Evolutionary conservation across 345 rosid genomes (phyloP), one percentile per base, ranked within the genome.

Genomic region (Trapa bicornis): DNA sequence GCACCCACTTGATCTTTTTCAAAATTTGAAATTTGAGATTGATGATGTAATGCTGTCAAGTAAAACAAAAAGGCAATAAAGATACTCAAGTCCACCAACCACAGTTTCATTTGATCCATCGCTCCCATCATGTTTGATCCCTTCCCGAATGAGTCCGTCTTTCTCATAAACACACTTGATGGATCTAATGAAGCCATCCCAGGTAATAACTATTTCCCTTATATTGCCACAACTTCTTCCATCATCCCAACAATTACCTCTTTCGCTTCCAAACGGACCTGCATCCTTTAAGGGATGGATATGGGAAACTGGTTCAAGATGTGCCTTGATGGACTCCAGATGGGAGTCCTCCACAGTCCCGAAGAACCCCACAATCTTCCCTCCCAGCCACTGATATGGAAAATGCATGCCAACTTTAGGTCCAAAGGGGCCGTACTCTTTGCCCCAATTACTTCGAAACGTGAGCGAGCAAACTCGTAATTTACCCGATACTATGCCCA

Each of bases 231-330:
- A 22, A 22, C 29, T 22, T 0, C 15, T 39, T 15, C 72, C 67
- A 22, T 62, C 72, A 62, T 62, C 66, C 72, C 72, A 70, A 4
- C 16, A 39, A 32, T 33, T 8, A 17, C 72, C 72, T 10, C 61
- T 47, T 47, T 48, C 65, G 6, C 65, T 67, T 70, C 72, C 72
- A 48, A 70, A 70, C 35, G 72, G 47, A 36, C 67, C 67, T 4
- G 50, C 54, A 47, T 32, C 37, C 57, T 36, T 70, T 2, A 45
- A 29, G 13, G 62, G 62, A 63, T 70, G 63, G 1, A 64, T 47
- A 63, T 63, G 61, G 50, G 72, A 63, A 61, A 63, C 50, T 0
- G 61, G 48, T 29, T 37, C 61, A 11, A 37, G 14, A 39, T 61
- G 63, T 17, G 61, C 72, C 37, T 60, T 50, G 0, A 68, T 61